Evolutionary conservation across 208 protist genomes (phyloP).

Genomic region (Tetramitus jugosus): DNA sequence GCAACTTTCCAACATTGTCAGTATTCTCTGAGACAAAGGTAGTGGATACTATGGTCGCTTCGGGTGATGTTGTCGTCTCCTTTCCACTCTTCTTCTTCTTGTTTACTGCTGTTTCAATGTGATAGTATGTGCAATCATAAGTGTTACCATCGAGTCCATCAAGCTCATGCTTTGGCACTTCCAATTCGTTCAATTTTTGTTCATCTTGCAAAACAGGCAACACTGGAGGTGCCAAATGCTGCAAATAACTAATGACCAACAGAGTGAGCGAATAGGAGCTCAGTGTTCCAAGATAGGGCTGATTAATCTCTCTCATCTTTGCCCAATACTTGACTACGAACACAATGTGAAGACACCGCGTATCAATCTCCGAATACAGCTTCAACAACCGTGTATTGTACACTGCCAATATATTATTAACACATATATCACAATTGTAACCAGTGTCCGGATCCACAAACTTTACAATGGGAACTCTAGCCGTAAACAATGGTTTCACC

Average conservation of each 20-base stretch:
- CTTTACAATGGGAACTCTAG: constrained; percentile 21
- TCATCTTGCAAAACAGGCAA: constrained; percentile 9
- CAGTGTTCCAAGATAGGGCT: neutral
- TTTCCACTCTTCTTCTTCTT: neutral
- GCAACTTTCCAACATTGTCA: neutral
- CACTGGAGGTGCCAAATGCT: neutral
- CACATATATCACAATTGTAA: neutral
- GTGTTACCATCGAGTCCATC: neutral
- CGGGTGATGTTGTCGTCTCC: neutral
- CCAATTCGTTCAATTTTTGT: neutral
- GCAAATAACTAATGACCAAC: neutral
- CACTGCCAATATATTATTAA: constrained; percentile 20
- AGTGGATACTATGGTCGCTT: too few relatives aligned
- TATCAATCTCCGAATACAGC: neutral
- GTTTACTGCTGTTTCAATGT: neutral
- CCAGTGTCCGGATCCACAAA: neutral
- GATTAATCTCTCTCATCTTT: neutral
- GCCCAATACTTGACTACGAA: constrained; percentile 4
- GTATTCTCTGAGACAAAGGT: neutral
- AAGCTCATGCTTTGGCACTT: neutral
- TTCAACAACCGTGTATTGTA: constrained; percentile 4
- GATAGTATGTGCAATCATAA: neutral
- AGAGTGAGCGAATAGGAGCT: neutral
- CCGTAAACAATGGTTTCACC: neutral
- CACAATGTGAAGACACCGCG: neutral